These are phyloP conservation scores for Serendipita vermifera DNA, from an alignment of 768 basidiomycete genomes.

Conservation along the genomic window DNA sequence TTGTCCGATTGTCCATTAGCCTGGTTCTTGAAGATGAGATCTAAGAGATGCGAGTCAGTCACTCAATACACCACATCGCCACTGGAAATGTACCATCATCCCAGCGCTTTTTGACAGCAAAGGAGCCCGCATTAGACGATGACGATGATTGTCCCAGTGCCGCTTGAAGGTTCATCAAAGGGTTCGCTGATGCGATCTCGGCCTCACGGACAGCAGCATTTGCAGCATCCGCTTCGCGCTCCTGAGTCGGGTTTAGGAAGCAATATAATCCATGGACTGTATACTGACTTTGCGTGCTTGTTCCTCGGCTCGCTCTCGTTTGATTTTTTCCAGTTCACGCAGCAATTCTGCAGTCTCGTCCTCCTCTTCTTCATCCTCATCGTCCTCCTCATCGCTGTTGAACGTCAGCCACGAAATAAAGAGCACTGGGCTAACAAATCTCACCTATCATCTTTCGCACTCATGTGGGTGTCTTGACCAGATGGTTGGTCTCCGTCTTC, in stretches of 20 bases:
- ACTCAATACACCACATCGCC: slow-evolving; percentile 13
- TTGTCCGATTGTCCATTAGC: slow-evolving; percentile 55
- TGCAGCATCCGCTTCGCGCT: slow-evolving; percentile 51
- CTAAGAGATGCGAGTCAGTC: slow-evolving; percentile 27
- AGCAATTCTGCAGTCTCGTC: slow-evolving; percentile 89
- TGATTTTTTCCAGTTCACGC: slow-evolving; percentile 96
- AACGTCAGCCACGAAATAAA: not conserved
- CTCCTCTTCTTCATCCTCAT: slow-evolving; percentile 54
- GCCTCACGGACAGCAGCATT: slow-evolving; percentile 43
- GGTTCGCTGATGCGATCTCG: slow-evolving; percentile 78
- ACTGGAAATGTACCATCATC: slow-evolving; percentile 58
- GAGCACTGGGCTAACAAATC: slow-evolving; percentile 15
- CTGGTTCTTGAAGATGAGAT: slow-evolving; percentile 98
- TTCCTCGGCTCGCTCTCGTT: slow-evolving; percentile 89
- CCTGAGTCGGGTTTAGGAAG: slow-evolving; percentile 27
- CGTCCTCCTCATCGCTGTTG: slow-evolving; percentile 38
- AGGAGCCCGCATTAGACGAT: slow-evolving; percentile 57
- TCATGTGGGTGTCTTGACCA: not conserved
- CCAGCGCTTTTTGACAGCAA: slow-evolving; percentile 88
- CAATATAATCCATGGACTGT: not conserved
- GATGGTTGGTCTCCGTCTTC: slow-evolving; percentile 26
- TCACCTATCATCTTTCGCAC: slow-evolving; percentile 14
- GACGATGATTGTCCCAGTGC: slow-evolving; percentile 46
- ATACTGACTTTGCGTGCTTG: slow-evolving; percentile 44
- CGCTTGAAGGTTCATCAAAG: slow-evolving; percentile 79